Conservation (phyloP, 2,329 filamentous ascomycete species). For the Pestalotiopsis sp. region DNA sequence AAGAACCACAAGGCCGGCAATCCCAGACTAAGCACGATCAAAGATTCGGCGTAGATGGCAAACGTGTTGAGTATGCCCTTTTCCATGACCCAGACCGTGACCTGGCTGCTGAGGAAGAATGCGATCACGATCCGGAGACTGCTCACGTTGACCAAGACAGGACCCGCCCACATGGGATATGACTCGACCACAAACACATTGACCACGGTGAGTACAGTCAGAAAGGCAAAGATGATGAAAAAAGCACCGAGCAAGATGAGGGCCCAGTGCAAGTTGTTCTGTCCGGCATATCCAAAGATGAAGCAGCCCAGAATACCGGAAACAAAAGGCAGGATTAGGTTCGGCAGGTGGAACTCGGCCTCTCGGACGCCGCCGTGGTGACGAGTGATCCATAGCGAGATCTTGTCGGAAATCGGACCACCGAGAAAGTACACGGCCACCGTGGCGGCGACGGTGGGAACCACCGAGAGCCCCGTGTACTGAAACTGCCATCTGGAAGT, state of each 20-base stretch:
- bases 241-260: conserved; percentile 25
- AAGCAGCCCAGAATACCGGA: conserved; percentile 23
- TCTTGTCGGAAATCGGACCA: conserved; percentile 35
- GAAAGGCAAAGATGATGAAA: conserved; percentile 22
- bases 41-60: conserved; percentile 16
- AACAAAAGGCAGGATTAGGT: conserved; percentile 26
- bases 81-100: conserved; percentile 23
- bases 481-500: conserved; percentile 16
- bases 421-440: conserved; percentile 28
- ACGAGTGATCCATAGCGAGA: conserved; percentile 24
- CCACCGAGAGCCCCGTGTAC: conserved; percentile 17
- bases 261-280: conserved; percentile 22
- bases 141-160: conserved; percentile 26
- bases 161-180: conserved; percentile 27
- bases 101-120: conserved; percentile 23
- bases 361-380: conserved; percentile 24
- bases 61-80: conserved; percentile 19
- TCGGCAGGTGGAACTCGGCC: conserved; percentile 28
- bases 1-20: conserved; percentile 15
- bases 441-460: conserved; percentile 20
- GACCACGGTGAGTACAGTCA: conserved; percentile 24
- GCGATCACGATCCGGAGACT: conserved; percentile 24
- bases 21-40: conserved; percentile 20
- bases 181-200: conserved; percentile 28
- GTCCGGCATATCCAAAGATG: conserved; percentile 26